Evolutionary conservation across 2,329 filamentous ascomycete genomes (phyloP).

Genomic region (Fusarium incarnatum): DNA sequence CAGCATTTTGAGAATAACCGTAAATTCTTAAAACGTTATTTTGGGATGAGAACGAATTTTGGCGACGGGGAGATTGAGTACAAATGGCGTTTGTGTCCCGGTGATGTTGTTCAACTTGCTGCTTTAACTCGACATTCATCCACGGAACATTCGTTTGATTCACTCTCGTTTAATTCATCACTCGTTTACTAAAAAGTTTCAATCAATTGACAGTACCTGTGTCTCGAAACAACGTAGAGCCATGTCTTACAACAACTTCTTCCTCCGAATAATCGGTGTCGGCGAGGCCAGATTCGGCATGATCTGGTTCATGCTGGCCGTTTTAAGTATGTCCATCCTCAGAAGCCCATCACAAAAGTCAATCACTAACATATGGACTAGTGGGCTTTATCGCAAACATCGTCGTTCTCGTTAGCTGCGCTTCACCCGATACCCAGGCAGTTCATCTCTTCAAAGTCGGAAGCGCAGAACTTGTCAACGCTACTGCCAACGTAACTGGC

Average conservation of each 20-base stretch:
- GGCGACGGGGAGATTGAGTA: not conserved
- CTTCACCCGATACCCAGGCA: not conserved
- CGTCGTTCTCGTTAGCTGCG: not conserved
- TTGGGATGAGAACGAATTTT: too few species aligned
- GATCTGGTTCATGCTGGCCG: constrained; percentile 2
- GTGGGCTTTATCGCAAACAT: not conserved
- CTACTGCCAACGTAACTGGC: not conserved
- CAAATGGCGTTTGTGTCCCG: not conserved
- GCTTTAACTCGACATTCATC: too few species aligned
- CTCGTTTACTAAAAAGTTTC: not conserved
- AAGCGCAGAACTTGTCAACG: not conserved
- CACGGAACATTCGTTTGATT: not conserved
- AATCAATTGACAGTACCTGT: too few species aligned
- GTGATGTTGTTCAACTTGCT: fast-evolving
- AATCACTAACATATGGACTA: not conserved
- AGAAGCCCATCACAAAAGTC: not conserved
- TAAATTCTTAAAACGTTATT: not conserved
- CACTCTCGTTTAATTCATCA: not conserved
- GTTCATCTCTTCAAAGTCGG: not conserved
- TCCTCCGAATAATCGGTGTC: not conserved
- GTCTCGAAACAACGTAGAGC: fast-evolving
- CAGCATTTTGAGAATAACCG: not conserved
- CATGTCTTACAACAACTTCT: not conserved
- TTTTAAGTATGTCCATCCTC: not conserved
- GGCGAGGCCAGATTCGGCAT: not conserved